Evolutionary conservation across 2,329 filamentous ascomycete species (phyloP), one percentile per base, ranked within the genome.

Genomic region (Parastagonospora avenae): DNA sequence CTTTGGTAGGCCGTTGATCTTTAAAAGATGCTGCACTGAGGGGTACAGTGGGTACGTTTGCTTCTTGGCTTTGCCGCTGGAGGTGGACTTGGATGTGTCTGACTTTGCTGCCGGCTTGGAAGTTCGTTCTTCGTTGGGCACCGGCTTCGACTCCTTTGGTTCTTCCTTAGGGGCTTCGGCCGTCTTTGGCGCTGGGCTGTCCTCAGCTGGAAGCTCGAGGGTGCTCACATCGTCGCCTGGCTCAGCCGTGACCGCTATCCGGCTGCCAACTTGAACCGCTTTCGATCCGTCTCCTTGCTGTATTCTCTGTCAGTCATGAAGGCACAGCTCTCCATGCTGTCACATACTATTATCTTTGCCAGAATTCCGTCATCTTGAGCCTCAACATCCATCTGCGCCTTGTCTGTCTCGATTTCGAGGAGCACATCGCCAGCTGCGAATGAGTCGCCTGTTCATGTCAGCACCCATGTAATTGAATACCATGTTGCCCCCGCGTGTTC

Each of bases 371-470:
- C 91, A 38, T 96, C 91, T 77, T 94, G 91, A 35, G 91, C 91
- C 79, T 96, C 92, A 24, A 96, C 91, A 64, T 96, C 92, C 91
- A 96, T 96, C 49, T 90, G 90, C 48, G 91, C 91, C 81, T 96
- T 96, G 76, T 96, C 91, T 52, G 91, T 96, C 79, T 96, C 91
- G 72, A 96, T 94, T 77, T 96, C 91, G 52, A 96, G 85, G 44
- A 96, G 82, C 29, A 96, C 90, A 74, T 96, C 91, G 62, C 91
- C 91, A 50, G 91, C 89, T 42, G 84, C 80, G 75, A 91, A 96
- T 44, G 85, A 82, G 63, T 94, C 90, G 71, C 91, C 78, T 80
- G 48, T 9, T 24, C 19, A 33, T 33, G 50, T 69, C 52, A 73
- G 61, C 9, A 15, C 41, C 15, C 10, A 36, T 31, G 33, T 27